Conservation (phyloP, 306 rosid genomes). For the Neltuma alba region DNA sequence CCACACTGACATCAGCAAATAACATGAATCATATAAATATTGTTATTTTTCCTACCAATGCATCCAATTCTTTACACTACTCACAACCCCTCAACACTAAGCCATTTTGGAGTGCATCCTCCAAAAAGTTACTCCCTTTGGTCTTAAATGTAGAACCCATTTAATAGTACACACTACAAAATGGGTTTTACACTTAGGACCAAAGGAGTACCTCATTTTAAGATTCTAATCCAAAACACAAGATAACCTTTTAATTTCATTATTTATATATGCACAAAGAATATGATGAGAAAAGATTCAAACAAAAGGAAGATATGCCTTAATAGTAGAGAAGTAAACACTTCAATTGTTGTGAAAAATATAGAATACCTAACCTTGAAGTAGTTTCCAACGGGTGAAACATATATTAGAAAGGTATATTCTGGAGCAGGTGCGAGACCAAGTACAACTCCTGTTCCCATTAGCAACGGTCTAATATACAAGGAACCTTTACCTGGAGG, state of each 20-base stretch:
- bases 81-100: constrained; percentile 6
- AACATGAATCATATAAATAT: neutral
- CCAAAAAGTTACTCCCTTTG: constrained; percentile 34
- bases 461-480: constrained; percentile 88
- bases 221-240: constrained; percentile 11
- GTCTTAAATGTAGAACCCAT: too few species aligned
- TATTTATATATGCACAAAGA: constrained; percentile 1
- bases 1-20: constrained; percentile 10
- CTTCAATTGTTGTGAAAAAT: neutral
- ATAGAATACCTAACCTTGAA: constrained; percentile 65
- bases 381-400: constrained; percentile 98
- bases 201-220: neutral
- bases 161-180: too few species aligned
- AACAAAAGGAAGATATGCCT: constrained; percentile 14
- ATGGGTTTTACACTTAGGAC: too few species aligned
- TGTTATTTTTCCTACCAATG: neutral
- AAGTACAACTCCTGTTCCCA: constrained; percentile 96
- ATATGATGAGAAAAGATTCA: constrained; percentile 12
- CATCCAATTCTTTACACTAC: constrained; percentile 18
- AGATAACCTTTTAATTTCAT: neutral
- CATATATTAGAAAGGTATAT: constrained; percentile 88
- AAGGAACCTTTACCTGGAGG: constrained; percentile 91
- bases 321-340: neutral
- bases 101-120: neutral
- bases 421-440: constrained; percentile 98